Percentiles rank a stretch among this genome's conserved stretches.
These are phyloP conservation scores for Curvularia eragrostidis DNA, from an alignment of 2,329 filamentous ascomycete species.

Conservation along the genomic window DNA sequence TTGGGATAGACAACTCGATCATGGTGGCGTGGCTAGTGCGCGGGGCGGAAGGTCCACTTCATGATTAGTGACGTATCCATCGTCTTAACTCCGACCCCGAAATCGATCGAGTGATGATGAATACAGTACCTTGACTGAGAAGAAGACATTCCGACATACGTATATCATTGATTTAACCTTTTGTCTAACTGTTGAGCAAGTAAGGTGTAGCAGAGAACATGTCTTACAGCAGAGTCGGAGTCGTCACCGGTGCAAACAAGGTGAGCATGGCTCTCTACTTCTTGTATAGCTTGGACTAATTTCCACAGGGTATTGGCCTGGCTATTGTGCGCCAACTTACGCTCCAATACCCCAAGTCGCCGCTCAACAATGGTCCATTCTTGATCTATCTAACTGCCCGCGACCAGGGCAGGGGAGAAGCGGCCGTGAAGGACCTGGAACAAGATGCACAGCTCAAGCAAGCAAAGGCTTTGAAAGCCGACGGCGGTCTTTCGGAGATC, in stretches of 20 bases:
- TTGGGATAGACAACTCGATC: background rate
- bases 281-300: conserved; percentile 12
- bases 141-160: background rate
- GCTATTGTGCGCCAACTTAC: conserved; percentile 62
- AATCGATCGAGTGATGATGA: conserved; percentile 8
- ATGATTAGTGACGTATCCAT: conserved; percentile 20
- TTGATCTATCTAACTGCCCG: conserved; percentile 63
- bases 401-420: conserved; percentile 56
- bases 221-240: conserved; percentile 53
- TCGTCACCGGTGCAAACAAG: conserved; percentile 64
- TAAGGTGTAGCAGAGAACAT: conserved; percentile 20
- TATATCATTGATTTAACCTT: background rate
- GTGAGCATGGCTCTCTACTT: conserved; percentile 29
- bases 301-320: conserved; percentile 52
- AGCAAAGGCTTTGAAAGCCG: conserved; percentile 53
- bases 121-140: background rate
- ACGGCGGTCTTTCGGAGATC: conserved; percentile 53
- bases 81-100: conserved; percentile 9
- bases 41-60: background rate
- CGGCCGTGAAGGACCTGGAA: conserved; percentile 54
- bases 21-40: conserved; percentile 7
- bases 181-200: background rate
- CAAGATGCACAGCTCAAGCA: conserved; percentile 55
- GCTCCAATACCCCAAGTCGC: conserved; percentile 60
- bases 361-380: conserved; percentile 56